These are phyloP conservation scores for Xylariaceae sp. DNA, from an alignment of 2,329 filamentous ascomycete species.

Conservation along the genomic window DNA sequence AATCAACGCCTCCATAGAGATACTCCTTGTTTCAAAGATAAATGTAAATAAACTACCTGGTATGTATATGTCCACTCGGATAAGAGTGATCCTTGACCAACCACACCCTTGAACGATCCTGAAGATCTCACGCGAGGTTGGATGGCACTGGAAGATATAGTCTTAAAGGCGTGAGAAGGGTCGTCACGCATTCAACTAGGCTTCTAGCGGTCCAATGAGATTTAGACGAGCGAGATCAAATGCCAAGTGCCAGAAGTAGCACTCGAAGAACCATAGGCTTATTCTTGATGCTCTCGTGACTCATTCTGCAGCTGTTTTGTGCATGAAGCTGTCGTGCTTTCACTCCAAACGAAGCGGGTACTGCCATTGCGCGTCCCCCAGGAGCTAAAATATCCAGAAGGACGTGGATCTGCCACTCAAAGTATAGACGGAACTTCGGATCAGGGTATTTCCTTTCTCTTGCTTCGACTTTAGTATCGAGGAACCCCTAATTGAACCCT, in stretches of 20 bases:
- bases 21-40: too few species aligned
- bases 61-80: too few species aligned
- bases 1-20: too few species aligned
- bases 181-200: not conserved
- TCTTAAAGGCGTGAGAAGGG: not conserved
- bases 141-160: not conserved
- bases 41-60: too few species aligned
- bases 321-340: not conserved
- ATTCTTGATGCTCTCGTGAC: not conserved
- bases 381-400: too few species aligned
- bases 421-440: not conserved
- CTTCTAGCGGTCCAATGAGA: slow-evolving; percentile 6
- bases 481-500: slow-evolving; percentile 1
- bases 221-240: not conserved
- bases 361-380: not conserved
- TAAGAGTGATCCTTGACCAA: too few species aligned
- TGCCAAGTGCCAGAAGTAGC: too few species aligned
- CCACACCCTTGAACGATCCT: too few species aligned
- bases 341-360: too few species aligned
- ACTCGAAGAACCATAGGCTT: too few species aligned
- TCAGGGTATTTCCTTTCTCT: slow-evolving; percentile 9
- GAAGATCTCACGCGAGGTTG: not conserved
- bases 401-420: not conserved
- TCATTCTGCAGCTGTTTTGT: not conserved
- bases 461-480: slow-evolving; percentile 3